Conservation (phyloP, 2,329 filamentous ascomycete species). For the Hysterium pulicare region DNA sequence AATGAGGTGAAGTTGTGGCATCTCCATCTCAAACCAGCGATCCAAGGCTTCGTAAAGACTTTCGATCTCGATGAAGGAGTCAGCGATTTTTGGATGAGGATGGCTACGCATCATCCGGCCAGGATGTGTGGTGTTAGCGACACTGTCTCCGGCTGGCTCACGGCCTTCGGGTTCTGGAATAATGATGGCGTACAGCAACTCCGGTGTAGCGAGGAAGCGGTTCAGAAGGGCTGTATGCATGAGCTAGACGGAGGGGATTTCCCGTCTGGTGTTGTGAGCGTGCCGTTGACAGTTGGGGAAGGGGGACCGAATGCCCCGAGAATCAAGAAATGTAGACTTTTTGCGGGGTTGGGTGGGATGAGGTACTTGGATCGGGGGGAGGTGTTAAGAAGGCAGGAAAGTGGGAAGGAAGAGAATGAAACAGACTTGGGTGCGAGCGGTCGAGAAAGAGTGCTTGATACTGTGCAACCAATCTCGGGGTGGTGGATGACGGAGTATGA, state of each 20-base stretch:
- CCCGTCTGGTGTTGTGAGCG: too few relatives aligned
- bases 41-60: constrained; percentile 44
- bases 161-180: constrained; percentile 14
- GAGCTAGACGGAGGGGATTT: too few relatives aligned
- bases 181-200: constrained; percentile 6
- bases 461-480: constrained; percentile 7
- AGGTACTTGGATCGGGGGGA: constrained; percentile 2
- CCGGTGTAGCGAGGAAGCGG: too few relatives aligned
- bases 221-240: too few relatives aligned
- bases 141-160: constrained; percentile 13
- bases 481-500: too few relatives aligned
- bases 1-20: constrained; percentile 45
- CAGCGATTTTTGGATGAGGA: constrained; percentile 42
- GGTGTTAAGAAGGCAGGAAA: too few relatives aligned
- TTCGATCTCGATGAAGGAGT: constrained; percentile 40
- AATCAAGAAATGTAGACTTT: too few relatives aligned
- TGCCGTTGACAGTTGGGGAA: too few relatives aligned
- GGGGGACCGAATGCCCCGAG: too few relatives aligned
- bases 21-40: constrained; percentile 42
- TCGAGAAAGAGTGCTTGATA: neutral
- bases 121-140: constrained; percentile 10
- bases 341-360: neutral
- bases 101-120: constrained; percentile 10
- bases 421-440: too few relatives aligned
- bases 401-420: too few relatives aligned